Conservation (phyloP, 2,329 filamentous ascomycete genomes). For the Alternaria metachromatica region DNA sequence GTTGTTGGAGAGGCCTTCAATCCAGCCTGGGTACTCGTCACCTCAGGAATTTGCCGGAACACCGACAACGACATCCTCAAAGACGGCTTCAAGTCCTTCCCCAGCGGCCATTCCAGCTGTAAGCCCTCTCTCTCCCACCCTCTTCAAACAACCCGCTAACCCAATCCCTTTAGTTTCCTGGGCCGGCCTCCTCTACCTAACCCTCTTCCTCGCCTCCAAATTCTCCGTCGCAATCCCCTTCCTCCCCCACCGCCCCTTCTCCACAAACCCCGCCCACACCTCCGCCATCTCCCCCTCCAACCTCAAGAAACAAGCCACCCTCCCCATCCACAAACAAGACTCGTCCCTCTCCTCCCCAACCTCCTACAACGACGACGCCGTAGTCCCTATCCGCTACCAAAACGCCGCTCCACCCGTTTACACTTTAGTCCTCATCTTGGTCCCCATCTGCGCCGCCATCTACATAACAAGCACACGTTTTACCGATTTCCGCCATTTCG, state of each 20-base stretch:
- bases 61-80: conserved; percentile 66
- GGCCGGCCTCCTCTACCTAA: conserved; percentile 82
- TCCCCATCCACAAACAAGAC: conserved; percentile 37
- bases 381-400: conserved; percentile 68
- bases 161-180: conserved; percentile 62
- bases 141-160: neutral
- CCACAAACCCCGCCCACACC: conserved; percentile 58
- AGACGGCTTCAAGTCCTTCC: conserved; percentile 86
- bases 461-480: conserved; percentile 87
- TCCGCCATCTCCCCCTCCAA: conserved; percentile 51
- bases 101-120: conserved; percentile 77
- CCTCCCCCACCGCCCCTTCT: conserved; percentile 60
- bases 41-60: conserved; percentile 76
- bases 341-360: conserved; percentile 23
- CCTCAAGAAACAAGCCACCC: conserved; percentile 27
- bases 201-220: conserved; percentile 85
- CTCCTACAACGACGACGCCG: conserved; percentile 35
- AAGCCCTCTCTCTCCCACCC: conserved; percentile 30
- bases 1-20: conserved; percentile 52
- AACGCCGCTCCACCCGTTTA: conserved; percentile 85
- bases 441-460: conserved; percentile 76
- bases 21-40: conserved; percentile 72
- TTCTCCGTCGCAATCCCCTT: conserved; percentile 77
- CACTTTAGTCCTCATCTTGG: conserved; percentile 71
- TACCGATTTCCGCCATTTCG: conserved; percentile 87